phyloP scores from a whole-genome alignment of 2,329 filamentous ascomycete genomes.

The Fusarium hainanense region DNA sequence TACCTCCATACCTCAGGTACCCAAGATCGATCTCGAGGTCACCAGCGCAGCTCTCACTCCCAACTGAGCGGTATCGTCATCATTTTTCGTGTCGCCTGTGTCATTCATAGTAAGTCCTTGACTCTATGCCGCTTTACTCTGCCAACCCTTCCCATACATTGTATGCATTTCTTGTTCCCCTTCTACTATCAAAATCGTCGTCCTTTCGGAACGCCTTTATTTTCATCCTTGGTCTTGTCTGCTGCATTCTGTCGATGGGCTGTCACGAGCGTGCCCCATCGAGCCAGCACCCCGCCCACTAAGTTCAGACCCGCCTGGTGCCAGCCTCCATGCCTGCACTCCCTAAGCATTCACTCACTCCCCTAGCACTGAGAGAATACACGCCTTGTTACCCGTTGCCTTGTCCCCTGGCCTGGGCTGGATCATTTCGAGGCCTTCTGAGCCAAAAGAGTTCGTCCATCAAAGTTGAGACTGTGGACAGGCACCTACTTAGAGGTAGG shows the following conservation, averaged over 20 bases:
- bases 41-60: conserved; percentile 35
- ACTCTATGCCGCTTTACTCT: conserved; percentile 7
- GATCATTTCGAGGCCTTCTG: conserved; percentile 30
- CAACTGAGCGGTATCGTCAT: conserved; percentile 40
- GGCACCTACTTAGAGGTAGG: neutral
- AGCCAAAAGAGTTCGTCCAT: conserved; percentile 19
- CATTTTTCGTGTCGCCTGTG: conserved; percentile 26
- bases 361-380: conserved; percentile 38
- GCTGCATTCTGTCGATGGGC: conserved; percentile 43
- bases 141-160: conserved; percentile 5
- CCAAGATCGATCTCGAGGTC: conserved; percentile 38
- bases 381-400: conserved; percentile 34
- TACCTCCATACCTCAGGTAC: neutral
- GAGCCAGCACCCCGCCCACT: conserved; percentile 47
- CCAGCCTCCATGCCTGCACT: conserved; percentile 46
- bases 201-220: conserved; percentile 12
- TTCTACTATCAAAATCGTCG: neutral
- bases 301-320: conserved; percentile 45
- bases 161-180: neutral
- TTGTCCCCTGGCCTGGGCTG: conserved; percentile 5
- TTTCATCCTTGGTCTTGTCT: conserved; percentile 13
- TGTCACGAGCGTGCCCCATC: conserved; percentile 50
- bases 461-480: conserved; percentile 25
- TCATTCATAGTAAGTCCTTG: conserved; percentile 34
- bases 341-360: conserved; percentile 37